phyloP scores from a whole-genome alignment of 2,329 filamentous ascomycete genomes.

The Gaeumannomyces sp. region DNA sequence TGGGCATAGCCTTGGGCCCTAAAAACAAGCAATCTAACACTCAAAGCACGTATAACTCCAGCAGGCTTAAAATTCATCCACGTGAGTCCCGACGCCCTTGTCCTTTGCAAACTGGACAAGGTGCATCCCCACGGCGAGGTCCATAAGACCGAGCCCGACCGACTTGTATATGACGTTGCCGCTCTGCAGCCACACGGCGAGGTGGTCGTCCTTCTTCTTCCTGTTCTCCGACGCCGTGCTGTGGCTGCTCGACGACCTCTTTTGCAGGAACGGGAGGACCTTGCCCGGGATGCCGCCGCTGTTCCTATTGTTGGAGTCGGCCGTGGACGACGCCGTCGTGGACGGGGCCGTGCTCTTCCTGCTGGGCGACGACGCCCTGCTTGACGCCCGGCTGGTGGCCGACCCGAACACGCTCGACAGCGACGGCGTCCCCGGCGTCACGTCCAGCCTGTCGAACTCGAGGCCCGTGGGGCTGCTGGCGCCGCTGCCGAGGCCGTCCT shows the following conservation, averaged over 20 bases:
- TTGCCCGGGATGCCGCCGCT: constrained; percentile 1
- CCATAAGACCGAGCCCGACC: constrained; percentile 61
- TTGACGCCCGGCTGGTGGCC: constrained; percentile 18
- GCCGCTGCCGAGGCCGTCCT: constrained; percentile 18
- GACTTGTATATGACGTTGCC: constrained; percentile 66
- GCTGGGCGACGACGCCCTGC: constrained; percentile 21
- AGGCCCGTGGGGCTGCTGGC: constrained; percentile 14
- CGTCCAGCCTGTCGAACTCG: constrained; percentile 13
- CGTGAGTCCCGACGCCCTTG: constrained; percentile 46
- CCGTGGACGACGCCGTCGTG: not conserved
- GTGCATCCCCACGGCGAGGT: constrained; percentile 55
- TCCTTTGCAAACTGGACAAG: constrained; percentile 49
- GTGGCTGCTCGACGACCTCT: constrained; percentile 20
- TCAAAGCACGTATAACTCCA: too few species aligned
- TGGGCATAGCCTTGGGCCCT: too few species aligned
- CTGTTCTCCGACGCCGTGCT: constrained; percentile 16
- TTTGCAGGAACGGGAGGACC: not conserved
- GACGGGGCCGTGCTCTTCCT: constrained; percentile 9
- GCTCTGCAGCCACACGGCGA: constrained; percentile 49
- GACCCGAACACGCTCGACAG: constrained; percentile 35
- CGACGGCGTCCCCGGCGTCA: constrained; percentile 23
- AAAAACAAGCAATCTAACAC: too few species aligned
- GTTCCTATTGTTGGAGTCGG: constrained; percentile 8
- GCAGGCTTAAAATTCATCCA: constrained; percentile 42
- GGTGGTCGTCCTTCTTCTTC: constrained; percentile 36